Evolutionary conservation across 257 asterid genomes (phyloP).

Genomic region (Fraxinus pennsylvanica): DNA sequence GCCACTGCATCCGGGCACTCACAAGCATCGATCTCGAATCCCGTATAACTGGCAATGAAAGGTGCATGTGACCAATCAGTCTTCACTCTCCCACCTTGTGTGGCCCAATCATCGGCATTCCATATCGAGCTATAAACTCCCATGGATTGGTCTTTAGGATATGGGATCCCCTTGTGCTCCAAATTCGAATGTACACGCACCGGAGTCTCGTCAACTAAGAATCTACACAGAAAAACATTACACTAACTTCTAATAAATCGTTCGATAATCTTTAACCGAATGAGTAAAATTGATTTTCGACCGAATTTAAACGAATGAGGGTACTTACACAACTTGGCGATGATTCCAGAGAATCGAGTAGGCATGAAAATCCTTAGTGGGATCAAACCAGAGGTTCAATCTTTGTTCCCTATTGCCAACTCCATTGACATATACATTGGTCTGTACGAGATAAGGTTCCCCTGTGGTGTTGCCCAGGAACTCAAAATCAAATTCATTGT

Average conservation of each 20-base stretch:
- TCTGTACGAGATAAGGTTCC: slow-evolving; percentile 81
- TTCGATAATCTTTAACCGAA: no score
- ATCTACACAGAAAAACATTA: slow-evolving; percentile 39
- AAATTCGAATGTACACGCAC: slow-evolving; percentile 71
- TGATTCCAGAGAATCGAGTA: slow-evolving; percentile 75
- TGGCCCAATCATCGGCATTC: slow-evolving; percentile 98
- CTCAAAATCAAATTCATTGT: slow-evolving; percentile 89
- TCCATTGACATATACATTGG: slow-evolving; percentile 80
- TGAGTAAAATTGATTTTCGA: no score
- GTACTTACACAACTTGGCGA: slow-evolving; percentile 81
- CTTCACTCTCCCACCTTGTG: slow-evolving; percentile 85
- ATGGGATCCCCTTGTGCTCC: slow-evolving; percentile 78
- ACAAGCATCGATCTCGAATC: slow-evolving; percentile 66
- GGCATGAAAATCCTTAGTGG: slow-evolving; percentile 72
- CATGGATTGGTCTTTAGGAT: slow-evolving; percentile 83
- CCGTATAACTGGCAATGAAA: slow-evolving; percentile 64
- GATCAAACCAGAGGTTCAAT: slow-evolving; percentile 86
- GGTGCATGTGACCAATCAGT: slow-evolving; percentile 91
- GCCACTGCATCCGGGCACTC: slow-evolving; percentile 52
- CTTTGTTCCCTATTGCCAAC: slow-evolving; percentile 88
- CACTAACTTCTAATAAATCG: not conserved
- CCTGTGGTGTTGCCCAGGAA: slow-evolving; percentile 82
- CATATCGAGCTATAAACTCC: slow-evolving; percentile 86
- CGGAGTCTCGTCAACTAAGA: slow-evolving; percentile 85
- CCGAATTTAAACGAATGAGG: not conserved